A percentile compares a stretch with the other conserved stretches of the same genome.
Evolutionary conservation across 495 filamentous ascomycete species (phyloP).

Genomic region (Ramalina intermedia): DNA sequence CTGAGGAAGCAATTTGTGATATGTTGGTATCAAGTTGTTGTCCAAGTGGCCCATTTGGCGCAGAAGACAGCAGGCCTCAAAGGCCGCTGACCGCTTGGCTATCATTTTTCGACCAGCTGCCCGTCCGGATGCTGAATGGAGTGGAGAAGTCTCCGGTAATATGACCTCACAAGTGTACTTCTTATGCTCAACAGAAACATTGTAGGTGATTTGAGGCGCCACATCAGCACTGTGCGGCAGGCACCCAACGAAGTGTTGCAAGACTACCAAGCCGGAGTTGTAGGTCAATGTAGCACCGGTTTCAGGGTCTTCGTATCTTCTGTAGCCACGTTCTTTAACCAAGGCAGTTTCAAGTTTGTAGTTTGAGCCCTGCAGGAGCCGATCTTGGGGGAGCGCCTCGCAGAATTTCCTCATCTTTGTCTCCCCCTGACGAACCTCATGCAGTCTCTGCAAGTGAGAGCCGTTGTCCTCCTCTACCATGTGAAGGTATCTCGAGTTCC

Average conservation of each 20-base stretch:
- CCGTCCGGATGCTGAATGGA: slow-evolving; percentile 48
- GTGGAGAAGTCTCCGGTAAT: slow-evolving; percentile 62
- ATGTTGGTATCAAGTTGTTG: slow-evolving; percentile 55
- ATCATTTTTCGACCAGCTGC: slow-evolving; percentile 48
- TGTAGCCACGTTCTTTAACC: slow-evolving; percentile 36
- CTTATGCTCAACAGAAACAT: slow-evolving; percentile 38
- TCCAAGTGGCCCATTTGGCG: slow-evolving; percentile 54
- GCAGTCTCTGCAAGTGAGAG: slow-evolving; percentile 38
- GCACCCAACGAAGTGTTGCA: slow-evolving; percentile 48
- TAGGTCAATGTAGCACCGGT: slow-evolving; percentile 77
- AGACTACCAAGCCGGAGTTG: slow-evolving; percentile 47
- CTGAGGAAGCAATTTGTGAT: slow-evolving; percentile 55
- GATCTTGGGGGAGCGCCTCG: slow-evolving; percentile 56
- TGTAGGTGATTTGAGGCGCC: slow-evolving; percentile 43
- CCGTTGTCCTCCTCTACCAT: slow-evolving; percentile 62
- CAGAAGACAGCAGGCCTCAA: slow-evolving; percentile 64
- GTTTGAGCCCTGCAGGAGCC: slow-evolving; percentile 50
- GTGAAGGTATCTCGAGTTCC: slow-evolving; percentile 63
- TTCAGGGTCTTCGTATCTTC: slow-evolving; percentile 44
- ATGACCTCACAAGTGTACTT: slow-evolving; percentile 69
- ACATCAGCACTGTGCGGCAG: slow-evolving; percentile 47
- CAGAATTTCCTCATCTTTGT: slow-evolving; percentile 60
- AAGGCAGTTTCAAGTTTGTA: slow-evolving; percentile 40
- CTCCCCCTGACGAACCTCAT: slow-evolving; percentile 42
- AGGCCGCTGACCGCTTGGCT: slow-evolving; percentile 87